Conservation (phyloP, 371 early-diverging fungal species). For the Circinella umbellata region DNA sequence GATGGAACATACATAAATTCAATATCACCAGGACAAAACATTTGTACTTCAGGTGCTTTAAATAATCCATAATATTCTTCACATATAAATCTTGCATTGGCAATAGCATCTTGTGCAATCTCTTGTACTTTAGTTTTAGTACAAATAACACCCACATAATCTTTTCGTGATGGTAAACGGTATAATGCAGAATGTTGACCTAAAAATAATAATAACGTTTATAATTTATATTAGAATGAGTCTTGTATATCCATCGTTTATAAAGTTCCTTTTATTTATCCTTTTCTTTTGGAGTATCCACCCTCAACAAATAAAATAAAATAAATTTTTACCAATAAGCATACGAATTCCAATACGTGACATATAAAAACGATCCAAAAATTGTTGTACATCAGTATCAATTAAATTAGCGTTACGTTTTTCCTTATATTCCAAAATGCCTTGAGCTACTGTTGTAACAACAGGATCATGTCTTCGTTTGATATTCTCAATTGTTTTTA, state of each 20-base stretch:
- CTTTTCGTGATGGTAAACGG: slow-evolving; percentile 61
- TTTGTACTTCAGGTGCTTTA: slow-evolving; percentile 83
- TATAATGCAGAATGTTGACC: slow-evolving; percentile 86
- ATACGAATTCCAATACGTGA: slow-evolving; percentile 98
- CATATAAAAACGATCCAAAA: slow-evolving; percentile 96
- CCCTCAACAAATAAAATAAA: background rate
- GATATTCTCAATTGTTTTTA: slow-evolving; percentile 85
- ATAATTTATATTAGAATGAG: too few relatives aligned
- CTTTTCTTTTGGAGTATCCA: too few relatives aligned
- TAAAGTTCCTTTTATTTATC: too few relatives aligned
- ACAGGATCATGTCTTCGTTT: slow-evolving; percentile 96
- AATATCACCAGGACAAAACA: slow-evolving; percentile 82
- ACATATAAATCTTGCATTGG: slow-evolving; percentile 93
- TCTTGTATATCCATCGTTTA: too few relatives aligned
- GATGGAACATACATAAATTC: slow-evolving; percentile 97
- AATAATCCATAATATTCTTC: slow-evolving; percentile 93
- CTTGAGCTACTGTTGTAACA: slow-evolving; percentile 92
- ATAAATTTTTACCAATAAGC: slow-evolving; percentile 54
- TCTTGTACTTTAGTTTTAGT: slow-evolving; percentile 84
- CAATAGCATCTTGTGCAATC: slow-evolving; percentile 89
- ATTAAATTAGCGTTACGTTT: slow-evolving; percentile 59
- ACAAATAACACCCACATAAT: slow-evolving; percentile 97
- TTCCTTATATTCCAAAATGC: slow-evolving; percentile 92
- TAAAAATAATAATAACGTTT: background rate
- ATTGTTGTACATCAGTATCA: slow-evolving; percentile 87